These are phyloP conservation scores for Parmelia sp. DNA, from an alignment of 495 filamentous ascomycete genomes.

Conservation along the genomic window DNA sequence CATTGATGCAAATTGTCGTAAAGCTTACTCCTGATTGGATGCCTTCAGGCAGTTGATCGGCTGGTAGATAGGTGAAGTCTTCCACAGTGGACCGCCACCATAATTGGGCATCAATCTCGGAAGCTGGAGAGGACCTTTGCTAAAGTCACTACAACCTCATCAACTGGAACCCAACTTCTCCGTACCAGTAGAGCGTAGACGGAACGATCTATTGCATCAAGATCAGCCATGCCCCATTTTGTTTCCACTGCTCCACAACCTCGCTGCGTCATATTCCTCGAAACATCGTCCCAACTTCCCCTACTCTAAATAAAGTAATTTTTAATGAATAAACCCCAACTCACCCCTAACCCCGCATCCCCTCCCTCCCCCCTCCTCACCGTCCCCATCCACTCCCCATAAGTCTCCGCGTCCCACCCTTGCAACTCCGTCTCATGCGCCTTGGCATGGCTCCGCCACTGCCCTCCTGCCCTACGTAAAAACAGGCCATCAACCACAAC, in stretches of 20 bases:
- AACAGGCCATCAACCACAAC: not conserved
- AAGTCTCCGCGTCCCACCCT: conserved; percentile 36
- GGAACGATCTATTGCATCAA: conserved; percentile 16
- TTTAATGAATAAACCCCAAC: too few relatives aligned
- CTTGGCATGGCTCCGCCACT: conserved; percentile 36
- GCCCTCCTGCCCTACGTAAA: conserved; percentile 36
- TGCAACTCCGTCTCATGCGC: conserved; percentile 25
- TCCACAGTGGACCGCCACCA: conserved; percentile 32
- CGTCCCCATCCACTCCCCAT: conserved; percentile 30
- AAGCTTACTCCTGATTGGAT: conserved; percentile 20
- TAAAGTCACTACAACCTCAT: not conserved
- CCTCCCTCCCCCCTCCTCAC: conserved; percentile 22
- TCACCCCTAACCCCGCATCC: conserved; percentile 10
- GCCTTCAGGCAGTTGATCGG: conserved; percentile 17
- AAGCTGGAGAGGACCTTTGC: conserved; percentile 5
- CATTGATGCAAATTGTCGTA: conserved; percentile 29
- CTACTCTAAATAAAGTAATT: too few relatives aligned
- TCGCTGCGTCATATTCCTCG: not conserved
- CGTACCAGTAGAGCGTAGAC: conserved; percentile 17
- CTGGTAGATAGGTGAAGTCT: conserved; percentile 22
- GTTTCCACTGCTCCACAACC: not conserved
- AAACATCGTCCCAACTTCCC: conserved; percentile 13
- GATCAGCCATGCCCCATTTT: not conserved
- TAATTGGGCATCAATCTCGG: conserved; percentile 15
- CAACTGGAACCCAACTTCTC: not conserved